These are phyloP conservation scores for Mortierella sp. DNA, from an alignment of 371 early-diverging fungal genomes.

Conservation along the genomic window DNA sequence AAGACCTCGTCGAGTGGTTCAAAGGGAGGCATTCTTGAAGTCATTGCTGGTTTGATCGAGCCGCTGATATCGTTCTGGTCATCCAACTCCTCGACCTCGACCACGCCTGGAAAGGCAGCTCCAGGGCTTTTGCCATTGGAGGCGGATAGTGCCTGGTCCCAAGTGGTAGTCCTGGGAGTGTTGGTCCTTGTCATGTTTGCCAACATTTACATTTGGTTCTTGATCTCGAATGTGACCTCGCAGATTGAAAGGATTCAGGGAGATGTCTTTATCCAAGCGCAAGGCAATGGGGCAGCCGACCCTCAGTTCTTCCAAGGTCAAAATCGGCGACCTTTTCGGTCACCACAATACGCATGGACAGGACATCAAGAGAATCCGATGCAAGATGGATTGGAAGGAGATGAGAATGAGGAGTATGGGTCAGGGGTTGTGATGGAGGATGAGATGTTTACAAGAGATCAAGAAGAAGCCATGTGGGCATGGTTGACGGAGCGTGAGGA, in stretches of 20 bases:
- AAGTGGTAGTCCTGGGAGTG: slow-evolving; percentile 20
- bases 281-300: not conserved
- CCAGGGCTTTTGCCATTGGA: not conserved
- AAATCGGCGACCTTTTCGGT: too few relatives aligned
- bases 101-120: too few relatives aligned
- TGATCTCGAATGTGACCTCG: slow-evolving; percentile 42
- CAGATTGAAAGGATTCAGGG: slow-evolving; percentile 47
- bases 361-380: too few relatives aligned
- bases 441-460: slow-evolving; percentile 13
- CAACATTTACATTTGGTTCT: slow-evolving; percentile 44
- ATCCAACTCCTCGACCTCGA: too few relatives aligned
- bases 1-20: too few relatives aligned
- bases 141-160: slow-evolving; percentile 16
- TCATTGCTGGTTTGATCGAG: too few relatives aligned
- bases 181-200: slow-evolving; percentile 39
- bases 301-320: too few relatives aligned
- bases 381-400: not conserved
- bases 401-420: not conserved
- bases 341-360: too few relatives aligned
- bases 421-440: not conserved
- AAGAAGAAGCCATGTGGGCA: slow-evolving; percentile 52
- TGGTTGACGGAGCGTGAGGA: slow-evolving; percentile 49
- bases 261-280: slow-evolving; percentile 9
- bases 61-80: too few relatives aligned
- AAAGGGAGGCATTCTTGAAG: too few relatives aligned